Percentiles rank a stretch among this genome's conserved stretches.
These are phyloP conservation scores for Elsinoe australis DNA, from an alignment of 2,329 filamentous ascomycete species.

Conservation along the genomic window DNA sequence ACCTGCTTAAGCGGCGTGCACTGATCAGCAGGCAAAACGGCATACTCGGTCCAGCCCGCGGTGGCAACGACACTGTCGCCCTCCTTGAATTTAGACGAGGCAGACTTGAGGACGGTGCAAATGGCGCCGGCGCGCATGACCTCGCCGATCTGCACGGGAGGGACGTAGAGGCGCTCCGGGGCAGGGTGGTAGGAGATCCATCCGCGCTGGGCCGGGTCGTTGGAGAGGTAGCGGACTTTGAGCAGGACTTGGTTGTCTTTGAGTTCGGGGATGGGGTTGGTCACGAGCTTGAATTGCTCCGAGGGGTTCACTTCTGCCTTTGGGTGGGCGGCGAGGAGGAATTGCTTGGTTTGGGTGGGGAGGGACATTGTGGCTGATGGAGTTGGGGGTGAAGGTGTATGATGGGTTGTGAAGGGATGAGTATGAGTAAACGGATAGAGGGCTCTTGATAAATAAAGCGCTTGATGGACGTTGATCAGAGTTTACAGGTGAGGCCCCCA, in stretches of 20 bases:
- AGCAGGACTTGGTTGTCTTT: slow-evolving; percentile 39
- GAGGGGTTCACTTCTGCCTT: slow-evolving; percentile 5
- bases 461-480: too few species aligned
- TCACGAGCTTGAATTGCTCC: slow-evolving; percentile 32
- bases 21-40: slow-evolving; percentile 32
- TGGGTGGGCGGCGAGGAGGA: slow-evolving; percentile 12
- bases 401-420: too few species aligned
- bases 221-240: slow-evolving; percentile 43
- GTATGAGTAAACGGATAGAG: too few species aligned
- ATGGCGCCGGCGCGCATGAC: slow-evolving; percentile 34
- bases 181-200: slow-evolving; percentile 36
- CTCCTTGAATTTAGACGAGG: slow-evolving; percentile 26
- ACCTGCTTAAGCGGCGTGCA: slow-evolving; percentile 25
- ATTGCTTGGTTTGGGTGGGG: slow-evolving; percentile 15
- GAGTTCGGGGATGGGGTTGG: slow-evolving; percentile 30
- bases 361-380: slow-evolving; percentile 3
- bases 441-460: too few species aligned
- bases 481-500: too few species aligned
- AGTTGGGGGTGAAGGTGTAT: too few species aligned
- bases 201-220: slow-evolving; percentile 47
- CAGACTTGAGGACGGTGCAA: slow-evolving; percentile 34
- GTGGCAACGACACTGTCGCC: slow-evolving; percentile 33
- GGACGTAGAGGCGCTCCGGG: slow-evolving; percentile 39
- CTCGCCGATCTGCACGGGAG: slow-evolving; percentile 37
- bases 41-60: slow-evolving; percentile 38